Evolutionary conservation across 2,329 filamentous ascomycete species (phyloP), one percentile per base, ranked within the genome.

Genomic region (Talaromyces sp.): DNA sequence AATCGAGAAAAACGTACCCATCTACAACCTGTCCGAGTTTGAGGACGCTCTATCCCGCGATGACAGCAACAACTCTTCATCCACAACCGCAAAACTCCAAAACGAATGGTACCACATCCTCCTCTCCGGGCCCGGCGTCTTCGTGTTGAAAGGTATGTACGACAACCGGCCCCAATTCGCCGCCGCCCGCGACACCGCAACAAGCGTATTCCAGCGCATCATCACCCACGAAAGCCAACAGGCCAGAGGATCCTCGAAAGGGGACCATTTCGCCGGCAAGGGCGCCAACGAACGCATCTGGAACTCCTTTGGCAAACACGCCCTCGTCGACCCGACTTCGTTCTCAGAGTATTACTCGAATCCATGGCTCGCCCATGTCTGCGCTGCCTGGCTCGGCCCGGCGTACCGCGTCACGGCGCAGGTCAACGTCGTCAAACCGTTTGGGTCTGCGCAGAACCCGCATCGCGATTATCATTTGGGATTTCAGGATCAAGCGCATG

Each of bases 381-480:
- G 78, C 54, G 77, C 79, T 19, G 71, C 82, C 12, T 88, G 84
- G 81, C 79, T 88, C 0, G 85, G 85, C 0, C 84, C 84, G 0
- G 79, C 76, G 2, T 87, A 87, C 69, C 80, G 82, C 24, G 68
- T 88, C 50, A 88, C 85, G 0, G 80, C 83, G 0, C 85, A 88
- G 67, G 81, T 86, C 46, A 88, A 88, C 66, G 79, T 86, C 54
- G 85, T 88, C 9, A 79, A 80, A 48, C 84, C 85, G 0, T 83
- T 84, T 19, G 83, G 83, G 0, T 73, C 77, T 38, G 76, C 85
- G 0, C 85, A 88, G 66, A 78, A 81, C 29, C 76, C 75, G 8
- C 85, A 88, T 66, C 78, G 85, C 1, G 85, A 88, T 67, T 88
- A 87, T 66, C 85, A 88, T 65, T 77, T 88, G 1, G 85, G 85